phyloP scores from a whole-genome alignment of 305 asterid species.

The Ajuga reptans region DNA sequence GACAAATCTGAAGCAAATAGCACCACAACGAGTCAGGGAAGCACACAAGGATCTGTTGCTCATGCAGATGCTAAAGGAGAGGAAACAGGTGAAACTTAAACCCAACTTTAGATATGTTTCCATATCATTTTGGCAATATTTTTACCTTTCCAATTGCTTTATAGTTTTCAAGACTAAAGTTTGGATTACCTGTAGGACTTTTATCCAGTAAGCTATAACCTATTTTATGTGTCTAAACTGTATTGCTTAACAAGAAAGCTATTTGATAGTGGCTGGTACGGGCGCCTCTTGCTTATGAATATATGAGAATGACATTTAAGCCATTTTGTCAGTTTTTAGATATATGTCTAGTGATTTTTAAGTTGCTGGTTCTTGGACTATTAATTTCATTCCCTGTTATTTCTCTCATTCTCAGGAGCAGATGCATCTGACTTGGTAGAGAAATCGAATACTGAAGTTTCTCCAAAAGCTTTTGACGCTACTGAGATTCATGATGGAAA shows the following conservation, averaged over 20 bases:
- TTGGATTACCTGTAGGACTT: slow-evolving; percentile 8
- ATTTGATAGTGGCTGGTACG: slow-evolving; percentile 10
- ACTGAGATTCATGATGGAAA: slow-evolving; percentile 62
- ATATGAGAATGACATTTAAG: not conserved
- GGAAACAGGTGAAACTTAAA: slow-evolving; percentile 27
- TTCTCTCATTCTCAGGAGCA: slow-evolving; percentile 33
- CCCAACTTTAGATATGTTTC: slow-evolving; percentile 25
- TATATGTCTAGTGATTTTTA: not conserved
- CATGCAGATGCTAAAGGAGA: slow-evolving; percentile 30
- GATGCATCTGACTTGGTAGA: slow-evolving; percentile 42
- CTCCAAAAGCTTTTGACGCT: slow-evolving; percentile 61
- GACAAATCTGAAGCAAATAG: slow-evolving; percentile 40
- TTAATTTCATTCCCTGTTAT: slow-evolving; percentile 16
- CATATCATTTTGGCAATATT: slow-evolving; percentile 6
- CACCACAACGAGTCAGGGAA: slow-evolving; percentile 29
- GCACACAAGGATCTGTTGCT: slow-evolving; percentile 29
- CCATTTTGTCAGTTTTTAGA: not conserved
- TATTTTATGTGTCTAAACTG: not conserved
- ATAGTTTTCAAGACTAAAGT: slow-evolving; percentile 11
- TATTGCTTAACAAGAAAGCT: not conserved
- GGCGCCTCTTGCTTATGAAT: slow-evolving; percentile 9
- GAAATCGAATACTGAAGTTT: slow-evolving; percentile 35
- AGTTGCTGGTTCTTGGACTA: slow-evolving; percentile 13
- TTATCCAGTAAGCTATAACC: not conserved
- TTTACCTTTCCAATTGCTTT: slow-evolving; percentile 8